Conservation (phyloP, 148 eudicot genomes). For the Dianthus caryophyllus region DNA sequence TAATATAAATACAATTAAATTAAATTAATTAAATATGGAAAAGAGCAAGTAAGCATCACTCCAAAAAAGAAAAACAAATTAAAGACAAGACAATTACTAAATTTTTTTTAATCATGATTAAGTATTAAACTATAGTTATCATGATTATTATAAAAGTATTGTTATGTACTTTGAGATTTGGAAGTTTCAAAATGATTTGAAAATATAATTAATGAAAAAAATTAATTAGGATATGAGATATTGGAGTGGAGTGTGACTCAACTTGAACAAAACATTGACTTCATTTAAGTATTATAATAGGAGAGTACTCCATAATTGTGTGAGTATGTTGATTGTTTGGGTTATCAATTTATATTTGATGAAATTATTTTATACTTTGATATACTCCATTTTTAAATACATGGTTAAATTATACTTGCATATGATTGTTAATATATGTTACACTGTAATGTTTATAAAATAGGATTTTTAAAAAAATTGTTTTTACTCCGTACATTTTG, state of each 20-base stretch:
- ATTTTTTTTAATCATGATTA: background rate
- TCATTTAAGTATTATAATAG: background rate
- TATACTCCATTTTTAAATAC: too few relatives aligned
- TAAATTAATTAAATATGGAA: too few relatives aligned
- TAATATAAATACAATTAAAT: background rate
- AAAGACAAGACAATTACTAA: conserved; percentile 22
- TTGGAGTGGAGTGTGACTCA: conserved; percentile 1
- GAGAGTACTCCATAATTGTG: too few relatives aligned
- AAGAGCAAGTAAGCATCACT: conserved; percentile 5
- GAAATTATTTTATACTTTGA: too few relatives aligned
- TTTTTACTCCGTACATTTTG: too few relatives aligned
- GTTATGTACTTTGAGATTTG: background rate
- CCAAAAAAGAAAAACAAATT: conserved; percentile 19
- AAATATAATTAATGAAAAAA: conserved; percentile 16
- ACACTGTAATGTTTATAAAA: too few relatives aligned
- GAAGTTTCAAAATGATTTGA: conserved; percentile 13
- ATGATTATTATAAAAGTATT: background rate
- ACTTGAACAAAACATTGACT: background rate
- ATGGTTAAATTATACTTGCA: too few relatives aligned
- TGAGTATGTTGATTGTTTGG: too few relatives aligned
- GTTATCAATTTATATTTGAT: too few relatives aligned
- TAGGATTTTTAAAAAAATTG: too few relatives aligned
- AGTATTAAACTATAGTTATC: too few relatives aligned
- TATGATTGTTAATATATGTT: too few relatives aligned
- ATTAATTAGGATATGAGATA: background rate